Base-by-base conservation (phyloP, 768 basidiomycete species). In the Boletus huronensis region DNA sequence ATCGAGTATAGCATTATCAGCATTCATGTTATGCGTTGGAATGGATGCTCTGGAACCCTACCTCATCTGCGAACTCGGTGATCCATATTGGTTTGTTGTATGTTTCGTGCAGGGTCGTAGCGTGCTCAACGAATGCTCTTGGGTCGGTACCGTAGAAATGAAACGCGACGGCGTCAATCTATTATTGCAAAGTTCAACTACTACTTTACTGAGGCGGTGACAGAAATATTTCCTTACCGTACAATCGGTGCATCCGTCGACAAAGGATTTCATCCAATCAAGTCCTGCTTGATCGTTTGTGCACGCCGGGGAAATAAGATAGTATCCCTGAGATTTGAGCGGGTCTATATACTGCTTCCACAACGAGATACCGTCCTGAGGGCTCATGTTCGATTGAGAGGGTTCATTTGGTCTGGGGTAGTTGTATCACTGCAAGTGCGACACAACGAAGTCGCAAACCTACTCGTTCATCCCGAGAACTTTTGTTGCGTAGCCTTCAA, bases 391-490 rank as follows among this genome's bases (percentile, higher is more conserved):
- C 53, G 85, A 79, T 70, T 94, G 90, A 2, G 78, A 77, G 0
- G 54, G 16, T 58, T 86, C 77, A 60, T 94, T 84, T 35, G 90
- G 90, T 69, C 92, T 93, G 59, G 7, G 23, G 32, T 11, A 2
- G 10, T 36, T 9, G 19, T 11, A 13, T 67, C 50, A 52, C 14
- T 32, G 13, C 26, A 9, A 23, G 19, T 11, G 35, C 8, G 34
- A 23, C 23, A 50, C 52, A 32, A 58, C 44, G 42, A 38, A 39
- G 16, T 21, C 40, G 9, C n/a, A 2, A 46, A 61, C 82, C 19
- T 62, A 92, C 92, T 93, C 93, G 66, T 95, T 96, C 71, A 82
- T 76, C 47, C 84, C 87, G n/a, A 91, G 62, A 44, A 81, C 81
- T 52, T 71, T 69, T 21, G 74, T 70, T 35, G 85, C 80, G 62